phyloP scores from a whole-genome alignment of 129 eudicot genomes.

The carrot (Daucus carota) region DH1_v3.0 NC_030381.2:45765501-45766000 shows the following conservation, averaged over 20 bases:
- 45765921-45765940: slow-evolving; percentile 80
- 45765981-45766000: slow-evolving; percentile 83
- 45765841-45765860: slow-evolving; percentile 8
- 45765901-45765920: slow-evolving; percentile 95
- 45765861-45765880: slow-evolving; percentile 59
- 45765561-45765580: slow-evolving; percentile 97
- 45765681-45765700: slow-evolving; percentile 92
- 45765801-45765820: background rate
- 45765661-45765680: slow-evolving; percentile 31
- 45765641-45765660: slow-evolving; percentile 11
- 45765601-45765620: background rate
- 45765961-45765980: slow-evolving; percentile 90
- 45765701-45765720: slow-evolving; percentile 71
- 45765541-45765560: slow-evolving; percentile 85
- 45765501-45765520: slow-evolving; percentile 88
- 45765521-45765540: slow-evolving; percentile 85
- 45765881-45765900: slow-evolving; percentile 88
- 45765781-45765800: slow-evolving; percentile 32
- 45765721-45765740: slow-evolving; percentile 94
- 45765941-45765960: slow-evolving; percentile 92
- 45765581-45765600: slow-evolving; percentile 96
- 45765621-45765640: background rate
- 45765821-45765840: slow-evolving; percentile 6
- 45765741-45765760: slow-evolving; percentile 66
- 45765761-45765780: slow-evolving; percentile 83